Evolutionary conservation across 495 filamentous ascomycete species (phyloP).

Genomic region (Bombardia bombarda): DNA sequence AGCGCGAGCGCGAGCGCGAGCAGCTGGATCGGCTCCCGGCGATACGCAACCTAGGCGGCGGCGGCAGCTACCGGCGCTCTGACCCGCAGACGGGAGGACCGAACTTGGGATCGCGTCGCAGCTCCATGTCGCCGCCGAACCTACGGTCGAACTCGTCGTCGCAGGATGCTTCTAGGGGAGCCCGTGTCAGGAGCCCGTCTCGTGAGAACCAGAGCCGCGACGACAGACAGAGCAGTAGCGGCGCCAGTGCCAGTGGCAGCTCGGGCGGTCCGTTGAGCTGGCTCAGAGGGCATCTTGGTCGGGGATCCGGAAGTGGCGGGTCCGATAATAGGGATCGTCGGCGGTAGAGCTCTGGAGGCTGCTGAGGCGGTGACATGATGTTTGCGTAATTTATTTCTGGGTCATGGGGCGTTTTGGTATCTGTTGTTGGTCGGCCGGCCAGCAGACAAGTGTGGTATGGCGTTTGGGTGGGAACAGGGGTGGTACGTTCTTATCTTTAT

Average conservation of each 20-base stretch:
- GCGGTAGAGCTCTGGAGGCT: conserved; percentile 1
- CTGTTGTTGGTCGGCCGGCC: too few species aligned
- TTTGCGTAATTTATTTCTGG: too few species aligned
- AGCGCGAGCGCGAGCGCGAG: too few species aligned
- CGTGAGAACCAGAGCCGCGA: neutral
- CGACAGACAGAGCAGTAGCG: neutral
- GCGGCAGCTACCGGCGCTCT: neutral
- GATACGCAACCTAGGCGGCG: conserved; percentile 14
- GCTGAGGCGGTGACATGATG: neutral
- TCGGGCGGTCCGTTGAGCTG: conserved; percentile 8
- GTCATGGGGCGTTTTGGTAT: too few species aligned
- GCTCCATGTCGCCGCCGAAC: conserved; percentile 10
- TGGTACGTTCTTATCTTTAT: too few species aligned
- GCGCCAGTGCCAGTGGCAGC: neutral
- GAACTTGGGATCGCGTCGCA: conserved; percentile 5
- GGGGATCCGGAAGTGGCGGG: conserved; percentile 3
- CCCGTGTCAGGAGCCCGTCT: conserved; percentile 11
- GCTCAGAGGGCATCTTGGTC: conserved; percentile 17
- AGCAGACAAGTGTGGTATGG: too few species aligned
- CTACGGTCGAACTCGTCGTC: neutral
- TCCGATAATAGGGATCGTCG: conserved; percentile 11
- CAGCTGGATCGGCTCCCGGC: conserved; percentile 16
- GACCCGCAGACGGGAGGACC: neutral
- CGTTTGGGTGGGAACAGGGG: too few species aligned
- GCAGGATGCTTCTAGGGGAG: neutral